Percentiles rank a stretch among this genome's conserved stretches.
phyloP scores from a whole-genome alignment of 2,329 filamentous ascomycete genomes.

The Sporothrix euskadiensis region DNA sequence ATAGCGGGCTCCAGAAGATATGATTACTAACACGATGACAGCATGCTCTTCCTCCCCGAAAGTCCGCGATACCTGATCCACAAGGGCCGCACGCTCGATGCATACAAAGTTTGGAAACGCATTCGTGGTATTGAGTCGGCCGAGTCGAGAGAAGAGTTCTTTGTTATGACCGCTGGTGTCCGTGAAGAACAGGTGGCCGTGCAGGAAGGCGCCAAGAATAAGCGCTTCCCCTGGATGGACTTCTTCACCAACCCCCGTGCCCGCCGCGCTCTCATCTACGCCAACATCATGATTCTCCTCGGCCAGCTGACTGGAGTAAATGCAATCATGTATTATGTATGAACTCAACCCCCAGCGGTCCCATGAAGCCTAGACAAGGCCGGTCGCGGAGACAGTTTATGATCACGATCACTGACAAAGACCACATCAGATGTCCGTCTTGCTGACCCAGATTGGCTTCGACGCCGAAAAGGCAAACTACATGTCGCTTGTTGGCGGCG shows the following conservation, averaged over 20 bases:
- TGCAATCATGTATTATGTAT: constrained; percentile 66
- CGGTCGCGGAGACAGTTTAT: too few relatives aligned
- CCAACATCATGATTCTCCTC: constrained; percentile 68
- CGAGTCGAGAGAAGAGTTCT: constrained; percentile 68
- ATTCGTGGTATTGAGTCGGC: constrained; percentile 61
- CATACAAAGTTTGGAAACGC: constrained; percentile 70
- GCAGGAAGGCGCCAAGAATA: constrained; percentile 52
- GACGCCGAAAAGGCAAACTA: constrained; percentile 62
- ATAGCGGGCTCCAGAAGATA: background rate
- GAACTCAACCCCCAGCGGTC: too few relatives aligned
- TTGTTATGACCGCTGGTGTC: constrained; percentile 67
- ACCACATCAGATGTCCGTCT: constrained; percentile 52
- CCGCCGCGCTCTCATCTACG: constrained; percentile 65
- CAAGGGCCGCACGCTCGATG: constrained; percentile 60
- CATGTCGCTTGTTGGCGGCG: constrained; percentile 74
- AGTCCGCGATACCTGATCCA: constrained; percentile 69
- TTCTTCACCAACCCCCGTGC: constrained; percentile 70
- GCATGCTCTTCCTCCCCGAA: constrained; percentile 73
- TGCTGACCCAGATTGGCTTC: constrained; percentile 70
- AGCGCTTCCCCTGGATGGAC: constrained; percentile 68
- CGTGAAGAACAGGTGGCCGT: constrained; percentile 57
- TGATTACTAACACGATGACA: background rate
- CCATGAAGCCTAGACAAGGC: too few relatives aligned
- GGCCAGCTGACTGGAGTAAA: constrained; percentile 73
- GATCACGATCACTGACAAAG: too few relatives aligned